phyloP scores from a whole-genome alignment of 345 rosid genomes.

The Clarkia xantiana region DNA sequence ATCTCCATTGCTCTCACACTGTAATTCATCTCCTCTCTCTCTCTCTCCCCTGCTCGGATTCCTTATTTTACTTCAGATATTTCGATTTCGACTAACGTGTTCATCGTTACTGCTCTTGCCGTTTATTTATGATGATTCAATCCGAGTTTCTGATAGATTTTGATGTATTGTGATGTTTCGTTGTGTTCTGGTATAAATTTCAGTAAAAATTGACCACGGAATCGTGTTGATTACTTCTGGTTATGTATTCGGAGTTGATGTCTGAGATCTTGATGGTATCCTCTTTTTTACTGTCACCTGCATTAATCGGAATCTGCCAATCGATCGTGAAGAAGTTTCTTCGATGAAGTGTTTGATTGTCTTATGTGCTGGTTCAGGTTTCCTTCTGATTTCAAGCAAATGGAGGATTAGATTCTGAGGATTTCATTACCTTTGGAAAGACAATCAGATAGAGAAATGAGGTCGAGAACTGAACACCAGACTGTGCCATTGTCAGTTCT shows the following conservation, averaged over 20 bases:
- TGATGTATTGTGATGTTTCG: too few species aligned
- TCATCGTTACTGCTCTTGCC: background rate
- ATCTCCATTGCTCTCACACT: constrained; percentile 2
- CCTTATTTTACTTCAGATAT: too few species aligned
- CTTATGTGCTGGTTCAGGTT: too few species aligned
- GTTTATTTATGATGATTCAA: background rate
- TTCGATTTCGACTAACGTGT: too few species aligned
- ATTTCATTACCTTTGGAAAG: constrained; percentile 1
- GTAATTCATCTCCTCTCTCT: background rate
- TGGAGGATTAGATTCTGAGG: background rate
- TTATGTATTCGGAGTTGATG: background rate
- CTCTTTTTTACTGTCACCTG: constrained; percentile 1
- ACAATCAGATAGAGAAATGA: constrained; percentile 23
- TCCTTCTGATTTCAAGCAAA: too few species aligned
- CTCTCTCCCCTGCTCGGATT: background rate
- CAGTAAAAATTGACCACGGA: background rate
- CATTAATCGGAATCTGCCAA: too few species aligned
- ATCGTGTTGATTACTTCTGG: background rate
- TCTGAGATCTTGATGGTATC: constrained; percentile 1
- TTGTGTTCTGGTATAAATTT: too few species aligned
- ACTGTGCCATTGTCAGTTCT: constrained; percentile 84
- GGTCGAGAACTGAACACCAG: constrained; percentile 51
- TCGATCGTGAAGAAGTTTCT: too few species aligned
- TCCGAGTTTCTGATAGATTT: too few species aligned
- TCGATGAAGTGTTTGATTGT: too few species aligned